Evolutionary conservation across 2,329 filamentous ascomycete genomes (phyloP).

Genomic region (Sporothrix inflata): DNA sequence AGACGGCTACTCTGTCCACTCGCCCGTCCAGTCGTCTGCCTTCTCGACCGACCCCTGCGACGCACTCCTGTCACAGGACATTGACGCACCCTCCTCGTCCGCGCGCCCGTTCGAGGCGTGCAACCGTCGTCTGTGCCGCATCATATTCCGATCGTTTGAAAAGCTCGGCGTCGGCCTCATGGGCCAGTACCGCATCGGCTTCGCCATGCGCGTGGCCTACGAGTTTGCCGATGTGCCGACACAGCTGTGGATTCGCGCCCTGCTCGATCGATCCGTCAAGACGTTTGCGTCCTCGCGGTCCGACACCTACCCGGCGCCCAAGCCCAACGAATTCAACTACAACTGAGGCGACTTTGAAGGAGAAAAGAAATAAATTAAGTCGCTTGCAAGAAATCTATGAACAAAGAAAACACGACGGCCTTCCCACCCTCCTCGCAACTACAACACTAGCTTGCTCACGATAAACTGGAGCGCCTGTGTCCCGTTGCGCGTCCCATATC

Average conservation of each 20-base stretch:
- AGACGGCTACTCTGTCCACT: not conserved
- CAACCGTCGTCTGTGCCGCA: conserved; percentile 39
- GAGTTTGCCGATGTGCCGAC: conserved; percentile 44
- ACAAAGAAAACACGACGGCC: not conserved
- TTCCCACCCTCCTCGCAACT: not conserved
- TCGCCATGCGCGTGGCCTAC: conserved; percentile 45
- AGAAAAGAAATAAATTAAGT: not conserved
- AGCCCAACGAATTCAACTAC: conserved; percentile 26
- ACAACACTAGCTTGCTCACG: conserved; percentile 50
- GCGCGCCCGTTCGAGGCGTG: conserved; percentile 34
- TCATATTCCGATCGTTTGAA: conserved; percentile 46
- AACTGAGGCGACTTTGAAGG: not conserved
- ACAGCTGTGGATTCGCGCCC: conserved; percentile 42
- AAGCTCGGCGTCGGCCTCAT: conserved; percentile 44
- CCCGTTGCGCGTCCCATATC: conserved; percentile 61
- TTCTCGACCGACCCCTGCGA: conserved; percentile 15
- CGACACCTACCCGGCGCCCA: conserved; percentile 23
- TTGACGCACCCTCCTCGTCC: not conserved
- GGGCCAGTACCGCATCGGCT: conserved; percentile 47
- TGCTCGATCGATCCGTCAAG: conserved; percentile 41
- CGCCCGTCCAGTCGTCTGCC: not conserved
- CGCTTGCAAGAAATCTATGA: not conserved
- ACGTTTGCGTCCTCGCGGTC: conserved; percentile 42
- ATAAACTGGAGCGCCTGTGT: conserved; percentile 60
- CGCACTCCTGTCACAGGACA: not conserved